Conservation (phyloP, 805 yeast species). For the Barnettozyma sp. region DNA sequence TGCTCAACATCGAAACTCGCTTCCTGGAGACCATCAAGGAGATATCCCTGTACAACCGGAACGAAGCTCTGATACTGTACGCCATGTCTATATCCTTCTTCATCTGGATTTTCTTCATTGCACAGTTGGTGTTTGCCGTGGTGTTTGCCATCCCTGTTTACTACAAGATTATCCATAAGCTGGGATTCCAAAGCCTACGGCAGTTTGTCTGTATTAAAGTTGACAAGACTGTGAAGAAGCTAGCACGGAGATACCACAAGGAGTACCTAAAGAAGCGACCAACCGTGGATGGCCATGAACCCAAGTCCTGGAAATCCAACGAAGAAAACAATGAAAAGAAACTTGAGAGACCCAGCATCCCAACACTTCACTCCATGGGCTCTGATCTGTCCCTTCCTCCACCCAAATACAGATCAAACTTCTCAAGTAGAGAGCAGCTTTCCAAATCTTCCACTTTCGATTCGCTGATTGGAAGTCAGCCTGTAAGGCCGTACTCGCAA, state of each 20-base stretch:
- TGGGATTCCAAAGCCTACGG: conserved; percentile 39
- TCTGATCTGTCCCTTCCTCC: not conserved
- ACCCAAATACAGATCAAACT: not conserved
- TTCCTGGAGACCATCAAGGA: conserved; percentile 38
- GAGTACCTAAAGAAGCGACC: conserved; percentile 23
- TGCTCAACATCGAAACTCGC: conserved; percentile 30
- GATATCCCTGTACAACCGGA: conserved; percentile 54
- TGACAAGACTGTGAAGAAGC: conserved; percentile 46
- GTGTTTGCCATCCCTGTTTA: conserved; percentile 45
- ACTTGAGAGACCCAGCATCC: conserved; percentile 10
- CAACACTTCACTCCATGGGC: conserved; percentile 3
- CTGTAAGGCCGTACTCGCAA: conserved; percentile 7
- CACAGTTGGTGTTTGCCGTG: conserved; percentile 48
- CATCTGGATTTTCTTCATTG: conserved; percentile 65
- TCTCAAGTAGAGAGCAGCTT: not conserved
- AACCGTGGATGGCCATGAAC: not conserved
- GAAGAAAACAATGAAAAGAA: not conserved
- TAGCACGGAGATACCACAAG: conserved; percentile 37
- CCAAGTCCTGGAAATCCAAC: not conserved
- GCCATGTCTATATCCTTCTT: conserved; percentile 70
- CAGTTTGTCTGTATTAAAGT: conserved; percentile 56
- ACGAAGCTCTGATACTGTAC: conserved; percentile 65
- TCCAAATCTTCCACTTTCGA: conserved; percentile 8
- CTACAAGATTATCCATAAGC: conserved; percentile 34
- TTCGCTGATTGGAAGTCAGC: conserved; percentile 2